phyloP scores from a whole-genome alignment of 164 flowering plant species.

The Aristolochia californica region DNA sequence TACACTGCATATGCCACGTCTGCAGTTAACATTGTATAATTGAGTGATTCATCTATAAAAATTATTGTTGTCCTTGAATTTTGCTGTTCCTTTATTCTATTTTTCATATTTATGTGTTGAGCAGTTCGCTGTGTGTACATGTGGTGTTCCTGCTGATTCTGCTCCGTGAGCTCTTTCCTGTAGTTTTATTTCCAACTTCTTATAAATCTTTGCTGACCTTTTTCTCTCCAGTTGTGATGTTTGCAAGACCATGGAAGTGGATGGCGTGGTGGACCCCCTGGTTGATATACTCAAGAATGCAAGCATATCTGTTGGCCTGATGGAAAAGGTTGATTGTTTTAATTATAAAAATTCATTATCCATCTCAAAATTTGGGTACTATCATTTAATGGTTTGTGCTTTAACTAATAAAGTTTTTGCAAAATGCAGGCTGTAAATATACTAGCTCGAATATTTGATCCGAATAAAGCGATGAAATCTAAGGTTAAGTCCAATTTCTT shows the following conservation, averaged over 20 bases:
- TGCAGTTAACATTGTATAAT: too few species aligned
- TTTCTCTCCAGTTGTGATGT: slow-evolving; percentile 38
- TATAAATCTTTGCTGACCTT: not conserved
- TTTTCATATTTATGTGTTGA: too few species aligned
- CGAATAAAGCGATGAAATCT: slow-evolving; percentile 52
- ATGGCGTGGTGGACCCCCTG: slow-evolving; percentile 40
- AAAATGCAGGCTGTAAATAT: slow-evolving; percentile 59
- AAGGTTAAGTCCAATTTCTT: slow-evolving; percentile 25
- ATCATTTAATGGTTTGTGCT: too few species aligned
- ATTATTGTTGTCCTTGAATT: too few species aligned
- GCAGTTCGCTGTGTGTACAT: too few species aligned
- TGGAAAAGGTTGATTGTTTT: slow-evolving; percentile 45
- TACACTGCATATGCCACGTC: too few species aligned
- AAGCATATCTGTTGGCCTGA: slow-evolving; percentile 21
- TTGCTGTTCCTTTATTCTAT: too few species aligned
- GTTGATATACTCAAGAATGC: slow-evolving; percentile 33
- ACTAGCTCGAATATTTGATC: slow-evolving; percentile 64
- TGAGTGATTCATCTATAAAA: too few species aligned
- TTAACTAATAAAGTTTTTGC: not conserved
- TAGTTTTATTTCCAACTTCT: too few species aligned
- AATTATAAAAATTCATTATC: not conserved
- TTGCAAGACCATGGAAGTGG: slow-evolving; percentile 49
- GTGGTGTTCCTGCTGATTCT: too few species aligned
- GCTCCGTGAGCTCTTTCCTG: too few species aligned
- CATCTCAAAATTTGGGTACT: not conserved